phyloP scores from a whole-genome alignment of 371 early-diverging fungal species.

The Smittium culicis region DNA sequence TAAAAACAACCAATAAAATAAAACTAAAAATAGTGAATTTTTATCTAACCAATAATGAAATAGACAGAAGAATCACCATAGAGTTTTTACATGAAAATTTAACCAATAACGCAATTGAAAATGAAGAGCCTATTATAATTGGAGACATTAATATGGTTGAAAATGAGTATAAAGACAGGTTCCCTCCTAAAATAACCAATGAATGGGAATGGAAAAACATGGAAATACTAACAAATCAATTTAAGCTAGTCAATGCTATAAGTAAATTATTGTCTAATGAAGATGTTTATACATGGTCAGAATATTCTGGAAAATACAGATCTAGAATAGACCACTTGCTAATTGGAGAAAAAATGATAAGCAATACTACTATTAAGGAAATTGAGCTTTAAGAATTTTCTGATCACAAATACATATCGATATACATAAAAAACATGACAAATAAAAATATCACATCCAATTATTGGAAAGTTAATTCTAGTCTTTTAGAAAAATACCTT shows the following conservation, averaged over 20 bases:
- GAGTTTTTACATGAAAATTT: slow-evolving; percentile 2
- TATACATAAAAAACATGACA: neutral
- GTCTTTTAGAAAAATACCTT: neutral
- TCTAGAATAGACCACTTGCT: slow-evolving; percentile 3
- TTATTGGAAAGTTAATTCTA: neutral
- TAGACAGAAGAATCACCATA: neutral
- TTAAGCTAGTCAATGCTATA: neutral
- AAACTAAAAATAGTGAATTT: slow-evolving; percentile 2
- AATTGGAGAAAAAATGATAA: neutral
- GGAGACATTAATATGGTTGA: slow-evolving; percentile 6
- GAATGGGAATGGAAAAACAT: neutral
- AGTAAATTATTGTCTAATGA: neutral
- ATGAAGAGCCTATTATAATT: slow-evolving; percentile 3
- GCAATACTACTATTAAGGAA: neutral
- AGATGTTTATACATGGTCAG: neutral
- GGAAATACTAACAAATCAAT: neutral
- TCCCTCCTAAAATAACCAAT: slow-evolving; percentile 1
- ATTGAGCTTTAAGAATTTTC: neutral
- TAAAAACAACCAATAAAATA: neutral
- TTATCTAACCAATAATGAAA: slow-evolving; percentile 1
- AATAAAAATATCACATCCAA: neutral
- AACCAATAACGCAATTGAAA: no score
- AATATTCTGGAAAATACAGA: neutral
- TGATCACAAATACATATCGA: slow-evolving; percentile 4
- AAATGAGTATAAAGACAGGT: slow-evolving; percentile 7